phyloP scores from a whole-genome alignment of 2,329 filamentous ascomycete species.

The Sclerotinia subarctica region DNA sequence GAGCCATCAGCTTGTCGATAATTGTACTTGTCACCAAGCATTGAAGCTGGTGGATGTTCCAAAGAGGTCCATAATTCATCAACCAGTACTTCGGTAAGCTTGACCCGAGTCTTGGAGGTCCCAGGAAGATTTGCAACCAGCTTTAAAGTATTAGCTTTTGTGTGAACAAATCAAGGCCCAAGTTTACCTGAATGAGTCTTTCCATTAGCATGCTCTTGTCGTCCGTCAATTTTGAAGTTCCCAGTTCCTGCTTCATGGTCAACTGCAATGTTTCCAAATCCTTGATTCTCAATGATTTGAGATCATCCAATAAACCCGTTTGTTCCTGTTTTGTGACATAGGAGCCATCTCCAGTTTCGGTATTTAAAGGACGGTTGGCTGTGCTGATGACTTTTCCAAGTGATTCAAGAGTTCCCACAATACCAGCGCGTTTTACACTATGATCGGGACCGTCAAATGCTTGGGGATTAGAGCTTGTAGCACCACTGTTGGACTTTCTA shows the following conservation, averaged over 20 bases:
- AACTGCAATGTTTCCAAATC: constrained; percentile 61
- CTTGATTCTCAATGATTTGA: constrained; percentile 49
- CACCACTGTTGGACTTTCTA: constrained; percentile 10
- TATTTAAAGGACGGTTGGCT: constrained; percentile 60
- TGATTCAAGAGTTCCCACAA: constrained; percentile 23
- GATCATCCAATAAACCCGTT: constrained; percentile 53
- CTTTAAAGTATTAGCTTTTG: constrained; percentile 37
- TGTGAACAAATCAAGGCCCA: not conserved
- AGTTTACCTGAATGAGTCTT: constrained; percentile 56
- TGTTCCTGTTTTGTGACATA: constrained; percentile 50
- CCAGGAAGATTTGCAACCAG: constrained; percentile 63
- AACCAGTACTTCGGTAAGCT: constrained; percentile 66
- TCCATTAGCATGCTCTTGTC: constrained; percentile 80
- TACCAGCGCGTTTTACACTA: constrained; percentile 23
- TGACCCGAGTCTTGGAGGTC: constrained; percentile 49
- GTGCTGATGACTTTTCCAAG: constrained; percentile 43
- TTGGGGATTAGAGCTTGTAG: constrained; percentile 12
- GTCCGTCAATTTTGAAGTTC: constrained; percentile 59
- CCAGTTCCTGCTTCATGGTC: constrained; percentile 58
- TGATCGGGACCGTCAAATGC: constrained; percentile 24
- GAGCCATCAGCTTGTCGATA: constrained; percentile 66
- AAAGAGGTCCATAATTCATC: constrained; percentile 67
- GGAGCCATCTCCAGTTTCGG: constrained; percentile 59
- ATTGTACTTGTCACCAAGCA: constrained; percentile 57
- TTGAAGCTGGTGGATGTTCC: constrained; percentile 67